A percentile compares a stretch with the other conserved stretches of the same genome.
phyloP scores from a whole-genome alignment of 305 asterid species.

The Euphrasia arctica region DNA sequence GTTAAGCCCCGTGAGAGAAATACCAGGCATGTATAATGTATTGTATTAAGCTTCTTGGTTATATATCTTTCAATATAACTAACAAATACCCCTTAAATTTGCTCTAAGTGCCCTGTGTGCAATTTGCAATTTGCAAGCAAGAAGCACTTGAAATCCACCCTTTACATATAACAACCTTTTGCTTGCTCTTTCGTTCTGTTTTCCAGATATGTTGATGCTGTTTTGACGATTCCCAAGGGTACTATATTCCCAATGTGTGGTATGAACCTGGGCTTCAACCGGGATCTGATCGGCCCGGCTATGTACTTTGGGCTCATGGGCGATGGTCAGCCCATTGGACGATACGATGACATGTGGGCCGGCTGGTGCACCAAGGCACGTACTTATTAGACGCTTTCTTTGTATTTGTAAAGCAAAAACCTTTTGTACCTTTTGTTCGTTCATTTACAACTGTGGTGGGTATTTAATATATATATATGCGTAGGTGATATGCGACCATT shows the following conservation, averaged over 20 bases:
- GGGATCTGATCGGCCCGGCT: constrained; percentile 42
- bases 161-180: not conserved
- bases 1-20: constrained; percentile 49
- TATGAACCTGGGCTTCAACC: constrained; percentile 41
- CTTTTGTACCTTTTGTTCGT: too few relatives aligned
- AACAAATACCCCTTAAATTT: too few relatives aligned
- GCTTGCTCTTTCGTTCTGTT: not conserved
- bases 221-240: constrained; percentile 46
- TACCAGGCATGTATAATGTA: constrained; percentile 25
- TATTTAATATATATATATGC: too few relatives aligned
- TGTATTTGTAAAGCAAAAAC: not conserved
- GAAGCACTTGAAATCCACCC: too few relatives aligned
- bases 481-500: constrained; percentile 40
- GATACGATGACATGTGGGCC: constrained; percentile 49
- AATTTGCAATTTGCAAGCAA: too few relatives aligned
- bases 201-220: constrained; percentile 41
- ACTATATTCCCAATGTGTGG: constrained; percentile 45
- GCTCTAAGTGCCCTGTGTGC: too few relatives aligned
- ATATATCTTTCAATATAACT: too few relatives aligned
- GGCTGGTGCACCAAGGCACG: constrained; percentile 45
- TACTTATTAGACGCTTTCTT: constrained; percentile 5
- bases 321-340: constrained; percentile 46
- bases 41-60: too few relatives aligned
- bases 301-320: constrained; percentile 55
- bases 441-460: too few relatives aligned